A percentile compares a stretch with the other conserved stretches of the same genome.
phyloP scores from a whole-genome alignment of 177 flowering plant species.

The Vitis hybrid region DNA sequence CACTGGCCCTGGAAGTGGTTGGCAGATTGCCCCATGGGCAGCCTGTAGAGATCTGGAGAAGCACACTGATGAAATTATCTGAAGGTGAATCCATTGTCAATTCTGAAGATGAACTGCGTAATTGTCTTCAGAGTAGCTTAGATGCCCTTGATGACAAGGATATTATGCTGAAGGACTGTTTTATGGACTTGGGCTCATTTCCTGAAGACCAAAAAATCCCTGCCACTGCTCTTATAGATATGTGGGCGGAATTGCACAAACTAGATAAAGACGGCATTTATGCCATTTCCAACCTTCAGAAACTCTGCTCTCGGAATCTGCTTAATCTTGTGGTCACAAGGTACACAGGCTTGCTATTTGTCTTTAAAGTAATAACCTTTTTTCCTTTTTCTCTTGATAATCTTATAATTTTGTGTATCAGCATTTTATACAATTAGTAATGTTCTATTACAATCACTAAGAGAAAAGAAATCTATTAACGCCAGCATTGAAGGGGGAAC shows the following conservation, averaged over 20 bases:
- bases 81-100: conserved; percentile 23
- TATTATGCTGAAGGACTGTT: conserved; percentile 30
- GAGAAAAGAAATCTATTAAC: no score
- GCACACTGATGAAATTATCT: conserved; percentile 10
- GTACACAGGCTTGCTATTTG: conserved; percentile 1
- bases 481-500: no score
- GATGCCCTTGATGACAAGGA: conserved; percentile 23
- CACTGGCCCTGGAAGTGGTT: conserved; percentile 33
- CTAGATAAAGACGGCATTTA: conserved; percentile 31
- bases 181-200: conserved; percentile 46
- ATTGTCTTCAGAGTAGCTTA: conserved; percentile 31
- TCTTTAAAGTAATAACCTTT: no score
- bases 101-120: conserved; percentile 16
- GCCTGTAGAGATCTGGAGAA: conserved; percentile 31
- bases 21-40: conserved; percentile 34
- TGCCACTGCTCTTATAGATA: conserved; percentile 42
- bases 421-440: no score
- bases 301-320: conserved; percentile 29
- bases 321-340: conserved; percentile 23
- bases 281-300: conserved; percentile 18
- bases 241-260: conserved; percentile 39
- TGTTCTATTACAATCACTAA: no score
- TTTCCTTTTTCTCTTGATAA: no score
- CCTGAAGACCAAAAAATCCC: conserved; percentile 51
- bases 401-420: no score